Evolutionary conservation across 2,329 filamentous ascomycete species (phyloP).

Genomic region (Stylonectria norvegica): DNA sequence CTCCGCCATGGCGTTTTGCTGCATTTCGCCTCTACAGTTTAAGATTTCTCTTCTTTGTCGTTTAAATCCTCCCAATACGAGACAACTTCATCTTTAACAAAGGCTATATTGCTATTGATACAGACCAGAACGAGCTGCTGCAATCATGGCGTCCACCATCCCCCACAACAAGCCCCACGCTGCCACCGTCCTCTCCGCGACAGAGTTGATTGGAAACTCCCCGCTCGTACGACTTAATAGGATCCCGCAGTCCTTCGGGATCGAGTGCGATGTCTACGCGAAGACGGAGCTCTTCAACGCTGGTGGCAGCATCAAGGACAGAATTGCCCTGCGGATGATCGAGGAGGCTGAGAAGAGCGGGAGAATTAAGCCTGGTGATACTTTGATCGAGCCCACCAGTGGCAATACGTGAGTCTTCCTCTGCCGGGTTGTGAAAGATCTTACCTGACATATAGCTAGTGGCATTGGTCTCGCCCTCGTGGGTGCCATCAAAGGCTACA

Average conservation of each 20-base stretch:
- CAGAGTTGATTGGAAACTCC: slow-evolving; percentile 89
- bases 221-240: slow-evolving; percentile 93
- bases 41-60: too few species aligned
- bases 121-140: too few species aligned
- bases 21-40: too few species aligned
- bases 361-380: slow-evolving; percentile 94
- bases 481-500: slow-evolving; percentile 94
- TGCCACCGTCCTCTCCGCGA: slow-evolving; percentile 58
- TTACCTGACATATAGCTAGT: slow-evolving; percentile 32
- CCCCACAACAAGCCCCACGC: slow-evolving; percentile 32
- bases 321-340: slow-evolving; percentile 95
- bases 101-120: too few species aligned
- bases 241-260: slow-evolving; percentile 84
- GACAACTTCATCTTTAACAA: not conserved
- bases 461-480: slow-evolving; percentile 94
- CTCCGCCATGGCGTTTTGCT: slow-evolving; percentile 27
- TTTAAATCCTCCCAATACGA: too few species aligned
- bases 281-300: slow-evolving; percentile 95
- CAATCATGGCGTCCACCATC: slow-evolving; percentile 24
- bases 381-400: slow-evolving; percentile 94
- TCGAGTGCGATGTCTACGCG: slow-evolving; percentile 84
- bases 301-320: slow-evolving; percentile 89
- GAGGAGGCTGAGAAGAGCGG: slow-evolving; percentile 89
- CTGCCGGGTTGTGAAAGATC: too few species aligned
- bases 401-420: slow-evolving; percentile 73